Base-by-base conservation (phyloP, 2,329 filamentous ascomycete species). In the Pyrenophora teres region DNA sequence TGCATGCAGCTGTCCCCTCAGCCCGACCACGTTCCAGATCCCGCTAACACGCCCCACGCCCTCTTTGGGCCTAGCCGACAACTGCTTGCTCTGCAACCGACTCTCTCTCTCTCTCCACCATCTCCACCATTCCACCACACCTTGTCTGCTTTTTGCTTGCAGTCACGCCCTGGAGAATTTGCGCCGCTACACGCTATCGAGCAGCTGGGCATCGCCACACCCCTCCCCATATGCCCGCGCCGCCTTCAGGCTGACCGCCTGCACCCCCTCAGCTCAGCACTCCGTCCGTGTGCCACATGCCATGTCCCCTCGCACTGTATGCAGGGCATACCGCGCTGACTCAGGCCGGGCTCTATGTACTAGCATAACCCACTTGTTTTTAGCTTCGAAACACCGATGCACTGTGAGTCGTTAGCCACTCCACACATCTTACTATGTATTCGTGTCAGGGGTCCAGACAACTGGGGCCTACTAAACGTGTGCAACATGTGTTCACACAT, bases 11-110 rank as follows among this genome's bases (percentile, higher is more conserved):
- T 4, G 16, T 43, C 49, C 46, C 44, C 54, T 37, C 48, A 40
- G 36, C 35, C 37, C 37, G 45, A 27, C 40, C 27, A 49, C 43
- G 56, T 59, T 59, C 58, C 51, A 59, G 58, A 59, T 54, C 35
- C 39, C 50, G 40, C 47, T 41, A 47, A 40, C 40, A 9, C 12
- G 18, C 8, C 31, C 46, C 36, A 40, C 25, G 37, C 8, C 27
- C 39, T 12, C 32, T 19, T 46, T n/a, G 6, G 13, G 42, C 33
- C 30, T 42, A 46, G 45, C 23, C 4, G 31, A 16, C 30, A 9
- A 13, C 33, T 43, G 16, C 33, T 21, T 25, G 33, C 45, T 41
- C 37, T n/a, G 27, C 40, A 36, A 32, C 21, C 50, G 33, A 47
- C 33, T 25, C 45, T 27, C 15, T 15, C 15, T 15, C 15, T 18